phyloP scores from a whole-genome alignment of 495 filamentous ascomycete species.

The Evernia prunastri region DNA sequence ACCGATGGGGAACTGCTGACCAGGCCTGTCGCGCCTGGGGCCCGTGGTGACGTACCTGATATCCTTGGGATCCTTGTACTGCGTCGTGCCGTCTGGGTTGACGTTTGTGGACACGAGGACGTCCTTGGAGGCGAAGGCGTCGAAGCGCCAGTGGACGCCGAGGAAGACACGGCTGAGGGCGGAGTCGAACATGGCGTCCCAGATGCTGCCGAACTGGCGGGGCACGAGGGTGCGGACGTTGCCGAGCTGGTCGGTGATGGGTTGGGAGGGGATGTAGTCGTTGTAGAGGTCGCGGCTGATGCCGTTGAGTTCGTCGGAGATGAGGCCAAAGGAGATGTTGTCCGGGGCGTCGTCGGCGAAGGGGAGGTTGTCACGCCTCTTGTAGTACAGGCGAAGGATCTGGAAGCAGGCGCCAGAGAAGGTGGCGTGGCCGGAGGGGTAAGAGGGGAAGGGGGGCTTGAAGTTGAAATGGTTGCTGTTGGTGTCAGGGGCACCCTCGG shows the following conservation, averaged over 20 bases:
- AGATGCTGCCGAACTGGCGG: conserved; percentile 27
- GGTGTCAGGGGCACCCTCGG: conserved; percentile 32
- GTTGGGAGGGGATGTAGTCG: conserved; percentile 27
- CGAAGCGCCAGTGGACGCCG: conserved; percentile 35
- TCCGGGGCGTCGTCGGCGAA: conserved; percentile 31
- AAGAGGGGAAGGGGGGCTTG: conserved; percentile 37
- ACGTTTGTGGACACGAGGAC: conserved; percentile 21
- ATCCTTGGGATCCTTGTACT: not conserved
- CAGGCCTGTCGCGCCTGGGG: conserved; percentile 14
- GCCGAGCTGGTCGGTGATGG: conserved; percentile 32
- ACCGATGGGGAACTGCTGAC: conserved; percentile 30
- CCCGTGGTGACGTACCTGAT: not conserved
- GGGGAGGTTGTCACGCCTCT: conserved; percentile 23
- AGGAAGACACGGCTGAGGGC: conserved; percentile 32
- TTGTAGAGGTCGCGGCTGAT: conserved; percentile 30
- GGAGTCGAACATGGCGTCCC: conserved; percentile 35
- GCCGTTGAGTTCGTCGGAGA: conserved; percentile 35
- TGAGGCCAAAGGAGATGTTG: conserved; percentile 27
- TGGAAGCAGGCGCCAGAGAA: conserved; percentile 35
- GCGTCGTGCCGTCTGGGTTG: conserved; percentile 8
- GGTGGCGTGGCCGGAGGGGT: conserved; percentile 37
- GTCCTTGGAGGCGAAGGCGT: conserved; percentile 31
- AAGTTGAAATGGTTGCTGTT: conserved; percentile 31
- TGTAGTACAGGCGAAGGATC: conserved; percentile 33
- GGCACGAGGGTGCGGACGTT: conserved; percentile 29